Evolutionary conservation across 345 rosid genomes (phyloP), one percentile per base, ranked within the genome.

Genomic region (Cochlearia excelsa): DNA sequence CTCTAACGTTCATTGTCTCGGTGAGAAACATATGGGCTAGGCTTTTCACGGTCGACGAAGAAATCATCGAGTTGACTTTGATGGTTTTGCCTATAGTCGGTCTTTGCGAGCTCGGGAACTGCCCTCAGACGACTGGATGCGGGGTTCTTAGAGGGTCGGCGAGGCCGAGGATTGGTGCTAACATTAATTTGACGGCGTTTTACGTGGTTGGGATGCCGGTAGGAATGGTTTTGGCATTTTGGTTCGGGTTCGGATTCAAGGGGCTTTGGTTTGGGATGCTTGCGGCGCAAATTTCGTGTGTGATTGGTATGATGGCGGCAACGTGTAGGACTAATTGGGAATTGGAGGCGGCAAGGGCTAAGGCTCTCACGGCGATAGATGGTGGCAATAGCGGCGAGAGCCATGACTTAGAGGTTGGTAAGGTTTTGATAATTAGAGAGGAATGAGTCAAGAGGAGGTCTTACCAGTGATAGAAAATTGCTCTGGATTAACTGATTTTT

Each of bases 11-110:
- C 40, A 63, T 90, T 1, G 30, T 77, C 2, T 38, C 57, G 63
- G 81, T 85, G 51, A 82, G 95, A 59, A 80, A 80, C 3, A 57
- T 54, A 1, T 90, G 95, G 97, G 97, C 87, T 6, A 73, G 38
- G 26, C 75, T 90, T 79, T 90, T 90, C 70, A 87, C 97, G 1
- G 26, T 39, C 26, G 94, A 87, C 61, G 42, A 57, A 2, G 89
- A 87, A 63, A 85, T 90, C 30, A 43, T 85, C 26, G 75, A 77
- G 43, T 69, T 61, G 41, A 69, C 73, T 41, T 11, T 42, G 27
- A 61, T 61, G 57, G 73, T 27, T 40, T 27, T 69, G 0, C 73
- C 73, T 0, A 69, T 69, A 0, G 68, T 69, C 42, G 73, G 73
- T 7, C 63, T 69, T 0, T 69, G 73, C 46, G 73, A 69, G 68